Conservation (phyloP, 768 basidiomycete species). For the Russula sp. region DNA sequence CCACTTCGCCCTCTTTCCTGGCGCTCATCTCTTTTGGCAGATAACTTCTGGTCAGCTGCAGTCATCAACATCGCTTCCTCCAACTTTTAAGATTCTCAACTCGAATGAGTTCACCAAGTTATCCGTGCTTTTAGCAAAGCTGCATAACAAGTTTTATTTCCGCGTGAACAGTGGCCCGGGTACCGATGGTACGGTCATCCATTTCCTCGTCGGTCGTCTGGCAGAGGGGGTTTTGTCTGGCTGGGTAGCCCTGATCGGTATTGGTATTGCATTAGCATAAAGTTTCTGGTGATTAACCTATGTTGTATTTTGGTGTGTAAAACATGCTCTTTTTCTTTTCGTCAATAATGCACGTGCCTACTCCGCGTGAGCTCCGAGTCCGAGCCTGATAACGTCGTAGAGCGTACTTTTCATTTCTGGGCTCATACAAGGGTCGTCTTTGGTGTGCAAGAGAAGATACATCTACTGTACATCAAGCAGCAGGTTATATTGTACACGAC, state of each 20-base stretch:
- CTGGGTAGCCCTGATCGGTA: constrained; percentile 19
- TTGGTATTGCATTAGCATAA: constrained; percentile 13
- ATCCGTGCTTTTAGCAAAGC: constrained; percentile 17
- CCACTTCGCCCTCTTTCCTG: not conserved
- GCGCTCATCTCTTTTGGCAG: constrained; percentile 11
- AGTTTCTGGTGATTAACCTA: not conserved
- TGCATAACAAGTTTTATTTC: constrained; percentile 17
- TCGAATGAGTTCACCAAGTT: constrained; percentile 14
- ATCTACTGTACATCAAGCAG: not conserved
- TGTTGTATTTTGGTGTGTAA: not conserved
- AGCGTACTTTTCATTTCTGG: not conserved
- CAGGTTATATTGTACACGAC: not conserved
- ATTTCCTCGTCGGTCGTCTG: constrained; percentile 20
- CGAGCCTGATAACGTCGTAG: too few relatives aligned
- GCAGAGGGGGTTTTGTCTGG: constrained; percentile 14
- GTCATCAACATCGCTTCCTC: constrained; percentile 15
- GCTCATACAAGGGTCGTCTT: too few relatives aligned
- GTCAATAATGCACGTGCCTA: not conserved
- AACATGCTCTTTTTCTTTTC: not conserved
- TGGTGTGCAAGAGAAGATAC: not conserved
- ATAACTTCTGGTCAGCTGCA: constrained; percentile 14
- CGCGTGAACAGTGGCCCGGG: not conserved
- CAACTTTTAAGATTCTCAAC: constrained; percentile 7
- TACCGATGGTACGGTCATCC: not conserved
- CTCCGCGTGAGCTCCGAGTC: not conserved